Evolutionary conservation across 2,329 filamentous ascomycete species (phyloP), one percentile per base, ranked within the genome.

Genomic region (Chaetothyriales sp.): DNA sequence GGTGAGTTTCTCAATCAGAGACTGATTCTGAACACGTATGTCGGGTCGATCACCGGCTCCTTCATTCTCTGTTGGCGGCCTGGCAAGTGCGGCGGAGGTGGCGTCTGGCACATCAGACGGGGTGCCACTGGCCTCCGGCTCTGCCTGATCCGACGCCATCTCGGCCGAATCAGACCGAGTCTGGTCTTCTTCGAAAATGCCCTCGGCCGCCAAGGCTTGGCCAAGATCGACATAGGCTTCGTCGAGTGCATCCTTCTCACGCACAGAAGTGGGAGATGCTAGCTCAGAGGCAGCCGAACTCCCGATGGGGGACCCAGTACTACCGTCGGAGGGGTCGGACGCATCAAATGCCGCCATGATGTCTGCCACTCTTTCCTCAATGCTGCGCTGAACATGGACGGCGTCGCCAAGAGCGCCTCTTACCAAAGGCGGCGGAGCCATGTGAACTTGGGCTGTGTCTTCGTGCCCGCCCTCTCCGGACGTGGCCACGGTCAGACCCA

Each of bases 1-100:
- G 18, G 67, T 57, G 40, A 69, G 48, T 25, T 57, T 61, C 13
- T 65, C 63, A 15, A 15, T 15, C 33, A 10, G 15, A 40, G 9
- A 15, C 33, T 40, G 33, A 40, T 40, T 40, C 2, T 15, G 33
- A 13, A 2, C 8, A 15, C 15, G 33, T 15, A 40, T 15, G 2
- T 40, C 8, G 15, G 33, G 4, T 15, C 15, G 33, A 15, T 15
- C 5, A 2, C 13, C 15, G 15, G 33, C 2, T 40, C 33, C 33
- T 40, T 40, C 33, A 40, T 15, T 4, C 7, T 15, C 33, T 13
- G 9, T 13, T 40, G 33, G 33, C 13, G 5, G 15, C 10, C 13
- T 15, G 10, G 4, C 2, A 15, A 40, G 10, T 15, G 33, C 4
- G 33, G 13, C 10, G 10, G n/a, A n/a, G n/a, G 33, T 15, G 33